Evolutionary conservation across 192 early-diverging fungal species (phyloP), one percentile per base, ranked within the genome.

Genomic region (Linnemannia schmuckeri): DNA sequence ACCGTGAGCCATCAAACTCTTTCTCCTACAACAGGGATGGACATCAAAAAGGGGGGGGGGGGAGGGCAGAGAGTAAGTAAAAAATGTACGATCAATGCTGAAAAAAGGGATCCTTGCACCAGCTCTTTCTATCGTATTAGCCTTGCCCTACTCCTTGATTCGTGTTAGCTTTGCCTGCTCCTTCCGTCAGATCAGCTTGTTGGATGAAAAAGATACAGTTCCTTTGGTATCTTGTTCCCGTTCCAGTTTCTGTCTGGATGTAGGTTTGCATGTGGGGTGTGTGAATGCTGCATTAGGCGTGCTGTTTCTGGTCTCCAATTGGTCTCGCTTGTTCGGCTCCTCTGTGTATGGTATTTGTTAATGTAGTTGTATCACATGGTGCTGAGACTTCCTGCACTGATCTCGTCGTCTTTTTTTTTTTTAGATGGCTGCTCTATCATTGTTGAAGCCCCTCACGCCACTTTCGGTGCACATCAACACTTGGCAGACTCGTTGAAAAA

Each of bases 1-100:
- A 10, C 84, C 81, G 54, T 83, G 81, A 22, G 84, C 81, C 78
- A 89, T 78, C 37, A 89, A 44, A 70, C 84, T 82, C 71, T 87
- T 86, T 82, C 88, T 88, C 85, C 77, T 87, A 74, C 42, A 75
- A 68, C 46, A 55, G 33, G 41, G 27, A 68, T n/a, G 63, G n/a
- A 52, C 38, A 35, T 22, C n/a, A 78, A n/a, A 70, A 44, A 54
- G 44, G 69, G 46, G 46, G n/a, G 17, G 12, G 44, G 69, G 46
- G 46, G n/a, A 6, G 12, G 76, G 17, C 37, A 41, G 9, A 17
- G 46, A 41, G 10, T 47, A 49, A 72, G n/a, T 33, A 54, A 63
- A 54, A 47, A 8, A 70, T 22, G 30, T 0, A n/a, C 22, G 8
- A 61, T 27, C 55, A 15, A 35, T 41, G 4, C 24, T 41, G 40